Conservation (phyloP, 495 filamentous ascomycete species). For the Talaromyces nanjingensis region DNA sequence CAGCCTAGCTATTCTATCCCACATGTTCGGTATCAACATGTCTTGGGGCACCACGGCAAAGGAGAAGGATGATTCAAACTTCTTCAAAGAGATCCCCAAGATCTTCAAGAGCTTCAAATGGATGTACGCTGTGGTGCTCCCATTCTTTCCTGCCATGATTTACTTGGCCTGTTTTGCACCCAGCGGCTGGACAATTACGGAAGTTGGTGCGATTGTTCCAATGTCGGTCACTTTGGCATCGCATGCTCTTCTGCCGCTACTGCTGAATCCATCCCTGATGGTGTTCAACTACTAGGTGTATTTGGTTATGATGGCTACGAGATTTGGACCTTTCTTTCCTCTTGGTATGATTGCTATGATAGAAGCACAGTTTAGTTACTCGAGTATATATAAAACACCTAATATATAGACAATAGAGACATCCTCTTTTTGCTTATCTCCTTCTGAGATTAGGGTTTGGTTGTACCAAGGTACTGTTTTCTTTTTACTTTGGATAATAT, state of each 20-base stretch:
- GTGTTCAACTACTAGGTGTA: constrained; percentile 63
- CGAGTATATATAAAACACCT: not conserved
- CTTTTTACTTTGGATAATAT: not conserved
- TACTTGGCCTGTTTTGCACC: constrained; percentile 59
- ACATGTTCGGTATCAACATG: constrained; percentile 46
- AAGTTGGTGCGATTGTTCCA: constrained; percentile 76
- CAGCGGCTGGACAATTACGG: constrained; percentile 59
- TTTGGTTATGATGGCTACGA: not conserved
- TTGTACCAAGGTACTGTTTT: not conserved
- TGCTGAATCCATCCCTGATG: constrained; percentile 73
- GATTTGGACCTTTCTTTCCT: not conserved
- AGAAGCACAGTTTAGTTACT: not conserved
- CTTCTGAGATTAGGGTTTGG: not conserved
- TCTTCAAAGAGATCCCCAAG: constrained; percentile 75
- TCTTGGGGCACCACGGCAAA: constrained; percentile 42
- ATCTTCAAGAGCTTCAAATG: constrained; percentile 72
- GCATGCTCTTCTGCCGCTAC: constrained; percentile 66
- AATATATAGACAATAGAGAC: not conserved
- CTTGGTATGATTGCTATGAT: not conserved
- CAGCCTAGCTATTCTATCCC: constrained; percentile 32
- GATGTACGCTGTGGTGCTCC: constrained; percentile 57
- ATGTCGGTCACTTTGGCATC: constrained; percentile 65
- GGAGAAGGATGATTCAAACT: constrained; percentile 63
- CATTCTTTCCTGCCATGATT: constrained; percentile 59
- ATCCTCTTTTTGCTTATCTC: not conserved